Percentiles rank a stretch among this genome's conserved stretches.
These are phyloP conservation scores for Extremus antarcticus DNA, from an alignment of 495 filamentous ascomycete species.

Conservation along the genomic window DNA sequence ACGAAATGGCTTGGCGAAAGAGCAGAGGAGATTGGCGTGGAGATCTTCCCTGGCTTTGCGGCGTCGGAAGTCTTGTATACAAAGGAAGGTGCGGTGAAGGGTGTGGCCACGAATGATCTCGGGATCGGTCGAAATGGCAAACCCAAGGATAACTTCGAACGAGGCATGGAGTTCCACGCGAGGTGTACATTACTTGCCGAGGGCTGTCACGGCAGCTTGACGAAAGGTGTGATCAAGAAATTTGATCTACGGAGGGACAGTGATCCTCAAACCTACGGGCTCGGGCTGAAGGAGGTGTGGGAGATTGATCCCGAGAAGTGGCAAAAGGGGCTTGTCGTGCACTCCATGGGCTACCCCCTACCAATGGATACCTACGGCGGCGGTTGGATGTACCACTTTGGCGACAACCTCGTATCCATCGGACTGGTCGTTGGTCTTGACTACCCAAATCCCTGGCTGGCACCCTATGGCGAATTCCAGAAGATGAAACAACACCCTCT, in stretches of 20 bases:
- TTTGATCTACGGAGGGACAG: constrained; percentile 83
- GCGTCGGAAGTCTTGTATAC: constrained; percentile 87
- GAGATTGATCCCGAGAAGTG: constrained; percentile 92
- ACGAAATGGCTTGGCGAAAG: constrained; percentile 91
- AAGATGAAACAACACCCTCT: constrained; percentile 96
- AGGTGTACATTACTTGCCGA: constrained; percentile 88
- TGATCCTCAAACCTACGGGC: constrained; percentile 86
- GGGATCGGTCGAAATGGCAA: constrained; percentile 71
- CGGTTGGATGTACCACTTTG: constrained; percentile 98
- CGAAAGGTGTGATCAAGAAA: constrained; percentile 91
- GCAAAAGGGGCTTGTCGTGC: constrained; percentile 68
- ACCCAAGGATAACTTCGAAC: constrained; percentile 83
- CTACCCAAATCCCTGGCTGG: constrained; percentile 93
- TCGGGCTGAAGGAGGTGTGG: constrained; percentile 96
- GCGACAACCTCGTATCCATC: constrained; percentile 89
- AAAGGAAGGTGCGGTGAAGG: constrained; percentile 75
- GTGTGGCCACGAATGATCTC: constrained; percentile 93
- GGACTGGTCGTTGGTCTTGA: constrained; percentile 91
- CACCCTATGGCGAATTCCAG: constrained; percentile 93
- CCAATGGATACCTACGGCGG: constrained; percentile 87
- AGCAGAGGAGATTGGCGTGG: constrained; percentile 95
- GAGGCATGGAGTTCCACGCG: constrained; percentile 98
- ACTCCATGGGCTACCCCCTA: constrained; percentile 91
- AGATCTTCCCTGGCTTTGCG: constrained; percentile 92
- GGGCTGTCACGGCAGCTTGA: constrained; percentile 91